Conservation (phyloP, 768 basidiomycete species). For the Boletus sp. region DNA sequence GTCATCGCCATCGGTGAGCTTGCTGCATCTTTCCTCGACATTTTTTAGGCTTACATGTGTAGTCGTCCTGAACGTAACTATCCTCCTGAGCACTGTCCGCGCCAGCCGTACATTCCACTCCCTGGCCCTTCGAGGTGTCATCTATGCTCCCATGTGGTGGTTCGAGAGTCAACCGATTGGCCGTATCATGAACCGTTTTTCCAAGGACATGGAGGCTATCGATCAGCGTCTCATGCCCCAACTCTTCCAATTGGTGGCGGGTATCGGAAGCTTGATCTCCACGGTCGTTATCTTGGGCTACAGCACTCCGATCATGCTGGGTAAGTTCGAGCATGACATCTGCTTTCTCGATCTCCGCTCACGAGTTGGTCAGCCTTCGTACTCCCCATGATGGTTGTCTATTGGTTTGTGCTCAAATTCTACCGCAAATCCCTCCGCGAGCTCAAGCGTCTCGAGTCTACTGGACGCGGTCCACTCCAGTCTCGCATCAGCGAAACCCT, state of each 20-base stretch:
- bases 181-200: constrained; percentile 48
- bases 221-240: constrained; percentile 38
- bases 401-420: constrained; percentile 43
- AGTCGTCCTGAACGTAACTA: constrained; percentile 27
- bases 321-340: constrained; percentile 31
- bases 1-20: constrained; percentile 20
- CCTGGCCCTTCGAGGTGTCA: constrained; percentile 21
- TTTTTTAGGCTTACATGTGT: neutral
- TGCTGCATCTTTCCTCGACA: neutral
- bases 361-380: constrained; percentile 18
- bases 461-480: constrained; percentile 48
- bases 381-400: constrained; percentile 31
- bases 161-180: constrained; percentile 39
- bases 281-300: constrained; percentile 24
- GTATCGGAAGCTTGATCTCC: constrained; percentile 24
- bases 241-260: constrained; percentile 27
- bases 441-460: constrained; percentile 45
- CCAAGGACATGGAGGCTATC: constrained; percentile 40
- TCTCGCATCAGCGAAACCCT: constrained; percentile 52
- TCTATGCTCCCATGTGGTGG: constrained; percentile 30
- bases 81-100: constrained; percentile 27
- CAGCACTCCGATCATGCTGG: constrained; percentile 33
- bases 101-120: constrained; percentile 30
- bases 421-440: constrained; percentile 49
- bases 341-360: constrained; percentile 17